Evolutionary conservation across 2,329 filamentous ascomycete genomes (phyloP).

Genomic region (Coniochaeta hoffmannii): DNA sequence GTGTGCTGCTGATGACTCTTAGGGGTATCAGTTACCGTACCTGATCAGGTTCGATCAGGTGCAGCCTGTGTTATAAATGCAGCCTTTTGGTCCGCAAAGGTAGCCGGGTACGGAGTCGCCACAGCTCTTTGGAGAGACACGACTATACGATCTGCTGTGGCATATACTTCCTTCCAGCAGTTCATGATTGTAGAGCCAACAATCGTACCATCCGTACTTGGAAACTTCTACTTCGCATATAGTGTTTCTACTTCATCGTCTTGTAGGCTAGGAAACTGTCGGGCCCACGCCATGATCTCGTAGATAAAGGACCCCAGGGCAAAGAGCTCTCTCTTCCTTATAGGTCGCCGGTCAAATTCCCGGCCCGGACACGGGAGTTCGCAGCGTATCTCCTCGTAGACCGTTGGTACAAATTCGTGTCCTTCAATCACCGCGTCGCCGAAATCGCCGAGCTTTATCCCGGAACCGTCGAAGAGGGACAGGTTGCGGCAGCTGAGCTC

Average conservation of each 20-base stretch:
- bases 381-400: not conserved
- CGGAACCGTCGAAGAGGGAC: conserved; percentile 3
- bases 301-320: conserved; percentile 2
- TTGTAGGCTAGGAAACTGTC: not conserved
- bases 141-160: too few relatives aligned
- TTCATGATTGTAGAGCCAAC: too few relatives aligned
- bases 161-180: too few relatives aligned
- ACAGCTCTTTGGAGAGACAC: too few relatives aligned
- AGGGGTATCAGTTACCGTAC: too few relatives aligned
- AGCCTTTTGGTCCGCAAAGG: too few relatives aligned
- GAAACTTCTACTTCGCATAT: not conserved
- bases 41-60: too few relatives aligned
- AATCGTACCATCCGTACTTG: too few relatives aligned
- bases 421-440: conserved; percentile 2
- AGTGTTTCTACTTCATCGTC: not conserved
- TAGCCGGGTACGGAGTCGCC: too few relatives aligned
- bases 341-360: not conserved
- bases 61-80: too few relatives aligned
- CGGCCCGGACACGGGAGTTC: not conserved
- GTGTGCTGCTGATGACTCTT: too few relatives aligned
- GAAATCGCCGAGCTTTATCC: conserved; percentile 6
- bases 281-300: conserved; percentile 5
- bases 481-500: conserved; percentile 5
- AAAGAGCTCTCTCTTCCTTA: conserved; percentile 4
- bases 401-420: not conserved